Conservation (phyloP, 441 rosid species). For the Gossypium gossypioides region DNA sequence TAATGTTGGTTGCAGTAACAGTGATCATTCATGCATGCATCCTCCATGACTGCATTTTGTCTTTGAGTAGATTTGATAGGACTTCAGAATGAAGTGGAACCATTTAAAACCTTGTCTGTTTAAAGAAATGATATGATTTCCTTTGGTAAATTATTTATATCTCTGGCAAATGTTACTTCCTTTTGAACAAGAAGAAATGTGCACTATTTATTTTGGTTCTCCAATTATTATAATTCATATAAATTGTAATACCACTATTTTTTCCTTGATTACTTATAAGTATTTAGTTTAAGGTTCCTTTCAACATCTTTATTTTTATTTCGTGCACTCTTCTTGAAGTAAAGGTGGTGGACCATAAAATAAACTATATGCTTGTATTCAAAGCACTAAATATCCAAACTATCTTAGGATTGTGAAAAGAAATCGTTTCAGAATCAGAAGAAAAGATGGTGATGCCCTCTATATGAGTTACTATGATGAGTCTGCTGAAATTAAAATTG, state of each 20-base stretch:
- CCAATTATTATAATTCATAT: not conserved
- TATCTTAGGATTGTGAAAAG: constrained; percentile 5
- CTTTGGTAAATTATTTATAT: not conserved
- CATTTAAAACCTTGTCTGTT: constrained; percentile 9
- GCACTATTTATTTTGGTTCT: not conserved
- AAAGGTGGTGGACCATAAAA: not conserved
- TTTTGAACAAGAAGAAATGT: not conserved
- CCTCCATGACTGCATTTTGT: constrained; percentile 1
- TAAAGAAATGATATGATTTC: not conserved
- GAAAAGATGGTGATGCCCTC: constrained; percentile 11
- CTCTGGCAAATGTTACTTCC: not conserved
- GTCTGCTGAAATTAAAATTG: constrained; percentile 21
- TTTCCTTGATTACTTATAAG: not conserved
- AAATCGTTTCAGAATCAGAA: constrained; percentile 21
- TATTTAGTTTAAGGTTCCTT: not conserved
- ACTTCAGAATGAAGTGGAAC: constrained; percentile 6
- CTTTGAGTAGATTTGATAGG: not conserved
- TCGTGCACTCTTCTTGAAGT: not conserved
- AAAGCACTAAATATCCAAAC: not conserved
- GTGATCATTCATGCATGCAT: constrained; percentile 8
- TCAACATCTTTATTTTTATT: not conserved
- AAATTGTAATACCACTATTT: not conserved
- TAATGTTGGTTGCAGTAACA: constrained; percentile 16
- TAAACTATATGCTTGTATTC: not conserved
- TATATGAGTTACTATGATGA: constrained; percentile 13